phyloP scores from a whole-genome alignment of 306 rosid species.

The Vigna angularis region DNA sequence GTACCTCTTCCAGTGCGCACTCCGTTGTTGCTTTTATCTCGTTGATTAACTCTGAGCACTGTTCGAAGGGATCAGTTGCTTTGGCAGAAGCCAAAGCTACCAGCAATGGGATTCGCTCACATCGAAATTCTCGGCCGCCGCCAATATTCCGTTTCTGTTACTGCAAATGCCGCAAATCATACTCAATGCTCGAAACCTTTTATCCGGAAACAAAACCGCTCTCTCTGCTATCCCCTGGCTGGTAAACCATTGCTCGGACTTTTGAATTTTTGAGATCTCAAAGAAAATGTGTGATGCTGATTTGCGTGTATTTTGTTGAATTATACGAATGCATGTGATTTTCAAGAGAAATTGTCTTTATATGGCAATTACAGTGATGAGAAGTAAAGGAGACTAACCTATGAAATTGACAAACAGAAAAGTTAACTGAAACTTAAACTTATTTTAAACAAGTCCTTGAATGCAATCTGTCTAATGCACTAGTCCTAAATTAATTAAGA shows the following conservation, averaged over 20 bases:
- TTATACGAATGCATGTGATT: too few relatives aligned
- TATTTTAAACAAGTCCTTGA: too few relatives aligned
- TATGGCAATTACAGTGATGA: too few relatives aligned
- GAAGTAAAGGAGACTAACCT: too few relatives aligned
- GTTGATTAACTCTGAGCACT: conserved; percentile 19
- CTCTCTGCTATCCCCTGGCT: conserved; percentile 88
- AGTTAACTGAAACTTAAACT: too few relatives aligned
- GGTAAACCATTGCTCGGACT: not conserved
- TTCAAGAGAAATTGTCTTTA: too few relatives aligned
- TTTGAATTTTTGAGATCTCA: too few relatives aligned
- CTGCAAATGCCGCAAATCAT: conserved; percentile 89
- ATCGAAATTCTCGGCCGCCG: conserved; percentile 80
- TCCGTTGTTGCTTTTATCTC: not conserved
- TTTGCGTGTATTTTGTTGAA: too few relatives aligned
- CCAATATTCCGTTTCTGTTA: conserved; percentile 81
- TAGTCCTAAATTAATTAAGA: too few relatives aligned
- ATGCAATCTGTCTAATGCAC: too few relatives aligned
- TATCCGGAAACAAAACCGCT: conserved; percentile 71
- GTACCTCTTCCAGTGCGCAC: conserved; percentile 36
- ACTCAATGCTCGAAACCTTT: conserved; percentile 79
- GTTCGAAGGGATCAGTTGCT: conserved; percentile 62
- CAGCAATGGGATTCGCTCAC: conserved; percentile 84
- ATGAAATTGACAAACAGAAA: too few relatives aligned
- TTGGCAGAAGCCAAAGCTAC: conserved; percentile 51
- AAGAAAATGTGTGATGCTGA: too few relatives aligned